Percentiles rank a stretch among this genome's conserved stretches.
phyloP scores from a whole-genome alignment of 2,329 filamentous ascomycete genomes.

The Talaromyces verruculosus region DNA sequence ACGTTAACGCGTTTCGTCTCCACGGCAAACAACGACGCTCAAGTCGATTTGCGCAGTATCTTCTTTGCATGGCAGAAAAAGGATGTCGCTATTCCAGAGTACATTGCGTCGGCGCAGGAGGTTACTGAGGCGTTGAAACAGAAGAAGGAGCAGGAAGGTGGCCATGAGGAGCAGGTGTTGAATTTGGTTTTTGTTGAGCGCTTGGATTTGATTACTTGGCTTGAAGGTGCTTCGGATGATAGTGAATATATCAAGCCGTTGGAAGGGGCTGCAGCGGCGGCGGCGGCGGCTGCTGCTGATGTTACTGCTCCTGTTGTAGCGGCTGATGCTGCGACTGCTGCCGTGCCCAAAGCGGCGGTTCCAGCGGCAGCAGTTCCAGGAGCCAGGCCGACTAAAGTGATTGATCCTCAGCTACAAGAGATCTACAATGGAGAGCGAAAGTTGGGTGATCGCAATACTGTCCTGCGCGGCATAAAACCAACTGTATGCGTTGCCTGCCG shows the following conservation, averaged over 20 bases:
- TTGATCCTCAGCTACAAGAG: constrained; percentile 78
- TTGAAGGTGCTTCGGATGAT: constrained; percentile 84
- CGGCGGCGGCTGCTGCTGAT: constrained; percentile 45
- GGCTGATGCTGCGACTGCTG: constrained; percentile 50
- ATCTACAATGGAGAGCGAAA: constrained; percentile 90
- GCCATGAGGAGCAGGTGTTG: constrained; percentile 63
- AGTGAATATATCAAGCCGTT: constrained; percentile 90
- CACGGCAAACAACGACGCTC: constrained; percentile 58
- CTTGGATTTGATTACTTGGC: constrained; percentile 87
- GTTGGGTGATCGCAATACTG: constrained; percentile 89
- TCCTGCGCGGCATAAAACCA: constrained; percentile 81
- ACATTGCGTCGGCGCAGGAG: constrained; percentile 78
- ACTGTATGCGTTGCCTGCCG: constrained; percentile 60
- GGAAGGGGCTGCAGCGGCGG: constrained; percentile 52
- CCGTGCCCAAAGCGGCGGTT: constrained; percentile 42
- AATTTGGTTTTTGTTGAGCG: constrained; percentile 90
- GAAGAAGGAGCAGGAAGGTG: constrained; percentile 29
- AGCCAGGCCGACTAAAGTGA: constrained; percentile 60
- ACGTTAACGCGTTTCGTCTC: constrained; percentile 83
- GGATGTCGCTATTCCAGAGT: constrained; percentile 84
- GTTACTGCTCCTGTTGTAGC: constrained; percentile 47
- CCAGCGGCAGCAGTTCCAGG: constrained; percentile 43
- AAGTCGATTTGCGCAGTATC: constrained; percentile 86
- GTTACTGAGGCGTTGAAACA: constrained; percentile 72
- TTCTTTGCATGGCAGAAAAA: constrained; percentile 96